Percentiles rank a stretch among this genome's conserved stretches.
Evolutionary conservation across 2,329 filamentous ascomycete species (phyloP).

Genomic region (Pseudocercospora crystallina): DNA sequence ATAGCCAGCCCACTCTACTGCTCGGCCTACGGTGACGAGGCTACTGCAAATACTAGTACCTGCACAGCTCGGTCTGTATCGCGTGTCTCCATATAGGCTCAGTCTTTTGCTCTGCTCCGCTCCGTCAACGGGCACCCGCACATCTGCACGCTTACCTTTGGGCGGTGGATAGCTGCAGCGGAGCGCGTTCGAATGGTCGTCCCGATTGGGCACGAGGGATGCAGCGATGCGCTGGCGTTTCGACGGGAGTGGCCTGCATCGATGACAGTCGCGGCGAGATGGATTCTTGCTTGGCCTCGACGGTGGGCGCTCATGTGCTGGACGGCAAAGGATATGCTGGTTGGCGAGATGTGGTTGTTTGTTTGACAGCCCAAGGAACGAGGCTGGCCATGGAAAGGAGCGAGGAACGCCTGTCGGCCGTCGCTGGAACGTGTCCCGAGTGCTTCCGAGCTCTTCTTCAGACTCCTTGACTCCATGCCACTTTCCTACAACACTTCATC

Average conservation of each 20-base stretch:
- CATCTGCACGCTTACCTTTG: slow-evolving; percentile 13
- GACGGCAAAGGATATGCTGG: not conserved
- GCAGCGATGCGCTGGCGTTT: slow-evolving; percentile 21
- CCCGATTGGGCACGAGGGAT: slow-evolving; percentile 20
- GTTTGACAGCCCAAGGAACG: too few relatives aligned
- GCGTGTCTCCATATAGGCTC: slow-evolving; percentile 20
- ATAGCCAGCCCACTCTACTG: slow-evolving; percentile 1
- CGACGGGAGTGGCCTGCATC: slow-evolving; percentile 6
- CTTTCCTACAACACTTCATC: too few relatives aligned
- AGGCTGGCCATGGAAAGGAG: too few relatives aligned
- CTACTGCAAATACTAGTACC: slow-evolving; percentile 18
- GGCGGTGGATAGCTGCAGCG: slow-evolving; percentile 16
- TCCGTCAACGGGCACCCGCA: slow-evolving; percentile 9
- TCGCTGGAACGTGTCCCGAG: too few relatives aligned
- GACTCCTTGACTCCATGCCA: too few relatives aligned
- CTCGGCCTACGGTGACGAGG: slow-evolving; percentile 9
- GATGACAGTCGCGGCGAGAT: too few relatives aligned
- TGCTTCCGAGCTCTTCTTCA: too few relatives aligned
- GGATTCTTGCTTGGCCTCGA: not conserved
- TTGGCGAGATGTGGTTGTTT: not conserved
- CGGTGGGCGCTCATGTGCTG: not conserved
- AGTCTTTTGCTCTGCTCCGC: slow-evolving; percentile 11
- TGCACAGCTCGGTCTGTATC: slow-evolving; percentile 12
- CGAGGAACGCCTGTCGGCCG: too few relatives aligned
- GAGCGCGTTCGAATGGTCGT: slow-evolving; percentile 8